These are phyloP conservation scores for Naganishia vaughanmartiniae DNA, from an alignment of 768 basidiomycete genomes.

Conservation along the genomic window DNA sequence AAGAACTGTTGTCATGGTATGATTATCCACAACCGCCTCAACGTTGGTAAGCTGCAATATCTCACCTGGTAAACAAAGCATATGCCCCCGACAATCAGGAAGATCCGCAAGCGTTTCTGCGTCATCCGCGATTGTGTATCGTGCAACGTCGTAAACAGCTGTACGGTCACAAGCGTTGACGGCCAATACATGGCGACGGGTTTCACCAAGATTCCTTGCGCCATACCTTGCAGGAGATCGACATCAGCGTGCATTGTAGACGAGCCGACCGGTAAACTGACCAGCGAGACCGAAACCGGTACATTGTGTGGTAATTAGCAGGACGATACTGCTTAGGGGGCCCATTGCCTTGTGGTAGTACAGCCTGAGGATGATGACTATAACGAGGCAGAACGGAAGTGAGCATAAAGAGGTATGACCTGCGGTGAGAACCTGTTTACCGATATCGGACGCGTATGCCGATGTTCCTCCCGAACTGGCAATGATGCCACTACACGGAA, in stretches of 20 bases:
- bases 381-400: not conserved
- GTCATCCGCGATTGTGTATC: conserved; percentile 32
- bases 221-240: conserved; percentile 37
- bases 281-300: conserved; percentile 53
- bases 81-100: conserved; percentile 18
- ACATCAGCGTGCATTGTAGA: not conserved
- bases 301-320: conserved; percentile 52
- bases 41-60: not conserved
- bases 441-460: conserved; percentile 52
- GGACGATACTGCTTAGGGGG: conserved; percentile 42
- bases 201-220: conserved; percentile 49
- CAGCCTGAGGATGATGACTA: conserved; percentile 50
- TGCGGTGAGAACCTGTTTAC: conserved; percentile 6
- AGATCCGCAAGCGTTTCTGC: conserved; percentile 29
- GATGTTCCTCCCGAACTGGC: conserved; percentile 45
- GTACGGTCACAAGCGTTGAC: conserved; percentile 46
- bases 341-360: conserved; percentile 49
- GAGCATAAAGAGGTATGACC: not conserved
- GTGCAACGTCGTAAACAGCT: conserved; percentile 52
- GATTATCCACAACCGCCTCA: conserved; percentile 22
- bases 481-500: conserved; percentile 34
- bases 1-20: conserved; percentile 45
- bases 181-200: conserved; percentile 52
- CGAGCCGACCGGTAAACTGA: conserved; percentile 5
- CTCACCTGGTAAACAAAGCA: conserved; percentile 36